Conservation (phyloP, 75 land plant genomes). For the Selaginella moellendorffii region DNA sequence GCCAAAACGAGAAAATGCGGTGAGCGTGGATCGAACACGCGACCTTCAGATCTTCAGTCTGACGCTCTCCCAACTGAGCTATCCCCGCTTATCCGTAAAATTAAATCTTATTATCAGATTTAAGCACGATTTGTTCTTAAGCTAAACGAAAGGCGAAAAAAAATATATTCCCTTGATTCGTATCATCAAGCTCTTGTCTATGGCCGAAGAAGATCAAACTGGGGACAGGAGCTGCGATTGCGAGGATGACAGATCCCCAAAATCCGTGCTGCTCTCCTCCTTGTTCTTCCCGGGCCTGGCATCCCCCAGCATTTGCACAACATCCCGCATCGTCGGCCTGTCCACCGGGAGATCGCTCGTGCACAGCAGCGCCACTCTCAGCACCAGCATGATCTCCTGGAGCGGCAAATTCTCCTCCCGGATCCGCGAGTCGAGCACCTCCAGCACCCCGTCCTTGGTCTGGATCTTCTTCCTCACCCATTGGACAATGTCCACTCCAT, state of each 20-base stretch:
- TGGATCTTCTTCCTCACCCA: conserved; percentile 47
- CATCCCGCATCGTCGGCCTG: conserved; percentile 84
- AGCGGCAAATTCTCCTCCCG: conserved; percentile 8
- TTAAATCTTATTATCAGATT: too few relatives aligned
- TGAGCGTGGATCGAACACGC: conserved; percentile 12
- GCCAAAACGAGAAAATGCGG: too few relatives aligned
- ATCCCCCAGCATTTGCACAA: conserved; percentile 60
- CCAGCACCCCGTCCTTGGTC: conserved; percentile 26
- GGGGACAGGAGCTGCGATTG: neutral
- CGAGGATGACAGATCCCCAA: neutral
- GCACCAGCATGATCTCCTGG: conserved; percentile 70
- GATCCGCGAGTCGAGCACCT: conserved; percentile 43
- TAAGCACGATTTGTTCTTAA: too few relatives aligned
- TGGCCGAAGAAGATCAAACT: too few relatives aligned
- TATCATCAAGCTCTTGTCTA: too few relatives aligned
- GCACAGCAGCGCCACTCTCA: conserved; percentile 72
- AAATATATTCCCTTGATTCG: too few relatives aligned
- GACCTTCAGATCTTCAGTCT: conserved; percentile 12
- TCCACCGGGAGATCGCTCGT: conserved; percentile 67
- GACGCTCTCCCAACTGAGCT: conserved; percentile 12
- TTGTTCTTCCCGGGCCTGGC: neutral
- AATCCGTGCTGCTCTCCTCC: neutral
- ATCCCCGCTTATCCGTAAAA: too few relatives aligned
- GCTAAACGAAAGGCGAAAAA: too few relatives aligned
- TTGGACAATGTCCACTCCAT: conserved; percentile 63